phyloP scores from a whole-genome alignment of 768 basidiomycete genomes.

The Rhizopogon vesiculosus region DNA sequence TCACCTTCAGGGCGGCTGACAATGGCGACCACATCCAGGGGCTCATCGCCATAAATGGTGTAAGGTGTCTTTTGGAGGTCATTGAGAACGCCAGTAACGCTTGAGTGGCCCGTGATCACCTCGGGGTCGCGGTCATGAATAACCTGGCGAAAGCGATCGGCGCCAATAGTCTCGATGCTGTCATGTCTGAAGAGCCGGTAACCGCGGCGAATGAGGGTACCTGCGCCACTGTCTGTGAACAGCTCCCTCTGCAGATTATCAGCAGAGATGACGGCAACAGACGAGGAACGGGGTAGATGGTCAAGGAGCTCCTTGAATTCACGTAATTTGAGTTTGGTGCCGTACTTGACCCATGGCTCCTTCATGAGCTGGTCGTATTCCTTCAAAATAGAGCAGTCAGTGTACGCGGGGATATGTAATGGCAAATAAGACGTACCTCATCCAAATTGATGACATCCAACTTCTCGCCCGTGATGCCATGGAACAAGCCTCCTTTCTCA shows the following conservation, averaged over 20 bases:
- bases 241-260: conserved; percentile 94
- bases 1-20: conserved; percentile 90
- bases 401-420: neutral
- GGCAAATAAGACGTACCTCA: conserved; percentile 49
- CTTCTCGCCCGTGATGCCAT: conserved; percentile 96
- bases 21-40: conserved; percentile 90
- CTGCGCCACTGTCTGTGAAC: conserved; percentile 97
- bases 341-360: conserved; percentile 98
- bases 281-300: conserved; percentile 95
- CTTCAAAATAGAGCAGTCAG: conserved; percentile 29
- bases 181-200: conserved; percentile 95
- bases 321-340: conserved; percentile 97
- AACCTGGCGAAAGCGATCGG: conserved; percentile 92
- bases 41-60: conserved; percentile 98
- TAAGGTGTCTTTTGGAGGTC: conserved; percentile 78
- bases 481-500: conserved; percentile 97
- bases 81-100: conserved; percentile 76
- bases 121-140: conserved; percentile 95
- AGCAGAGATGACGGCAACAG: conserved; percentile 96
- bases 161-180: conserved; percentile 77
- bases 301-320: conserved; percentile 99
- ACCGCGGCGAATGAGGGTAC: conserved; percentile 95
- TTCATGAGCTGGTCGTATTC: conserved; percentile 97
- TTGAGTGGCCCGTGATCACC: conserved; percentile 74
- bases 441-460: conserved; percentile 95